Evolutionary conservation across 371 early-diverging fungal genomes (phyloP).

Genomic region (Choanephora cucurbitarum): DNA sequence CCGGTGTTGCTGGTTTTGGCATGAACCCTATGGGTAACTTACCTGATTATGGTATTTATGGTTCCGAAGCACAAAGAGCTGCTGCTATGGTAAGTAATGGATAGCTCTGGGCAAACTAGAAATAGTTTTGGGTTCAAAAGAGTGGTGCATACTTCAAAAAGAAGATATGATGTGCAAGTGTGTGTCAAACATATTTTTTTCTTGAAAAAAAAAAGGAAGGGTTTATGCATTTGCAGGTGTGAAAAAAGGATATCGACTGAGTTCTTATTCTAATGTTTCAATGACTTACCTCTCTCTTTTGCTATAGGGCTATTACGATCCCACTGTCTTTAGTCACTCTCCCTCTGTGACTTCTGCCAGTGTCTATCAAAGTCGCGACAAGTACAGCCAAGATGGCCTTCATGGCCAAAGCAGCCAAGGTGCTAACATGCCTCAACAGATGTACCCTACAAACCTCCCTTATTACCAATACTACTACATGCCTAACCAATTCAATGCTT

Average conservation of each 20-base stretch:
- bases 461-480: constrained; percentile 80
- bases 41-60: constrained; percentile 56
- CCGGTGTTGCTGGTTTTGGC: constrained; percentile 66
- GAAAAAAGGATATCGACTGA: not conserved
- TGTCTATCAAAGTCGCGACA: constrained; percentile 41
- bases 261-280: not conserved
- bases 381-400: constrained; percentile 29
- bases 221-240: too few relatives aligned
- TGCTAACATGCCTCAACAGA: constrained; percentile 34
- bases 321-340: constrained; percentile 45
- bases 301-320: constrained; percentile 59
- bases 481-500: constrained; percentile 71
- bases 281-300: not conserved
- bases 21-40: constrained; percentile 69
- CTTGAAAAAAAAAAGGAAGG: too few relatives aligned
- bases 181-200: not conserved
- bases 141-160: too few relatives aligned
- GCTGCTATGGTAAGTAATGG: constrained; percentile 48
- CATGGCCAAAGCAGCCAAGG: constrained; percentile 21
- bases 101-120: not conserved
- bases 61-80: constrained; percentile 50
- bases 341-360: constrained; percentile 47
- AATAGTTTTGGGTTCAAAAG: too few relatives aligned
- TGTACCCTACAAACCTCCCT: constrained; percentile 47
- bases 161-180: not conserved